Evolutionary conservation across 2,329 filamentous ascomycete genomes (phyloP).

Genomic region (Epichloe coenophiala): DNA sequence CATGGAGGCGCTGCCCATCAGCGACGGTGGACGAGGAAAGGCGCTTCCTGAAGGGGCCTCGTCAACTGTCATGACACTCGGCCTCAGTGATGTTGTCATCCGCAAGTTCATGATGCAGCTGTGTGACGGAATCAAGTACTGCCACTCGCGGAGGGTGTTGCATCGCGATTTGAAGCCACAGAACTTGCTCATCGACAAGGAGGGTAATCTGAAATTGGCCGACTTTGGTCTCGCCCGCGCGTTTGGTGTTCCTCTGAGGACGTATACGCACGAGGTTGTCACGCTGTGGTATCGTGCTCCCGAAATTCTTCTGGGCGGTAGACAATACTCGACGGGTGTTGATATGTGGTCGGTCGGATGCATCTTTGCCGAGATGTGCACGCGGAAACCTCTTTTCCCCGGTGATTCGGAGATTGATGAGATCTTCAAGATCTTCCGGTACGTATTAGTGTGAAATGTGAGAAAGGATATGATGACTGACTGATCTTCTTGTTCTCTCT

Average conservation of each 20-base stretch:
- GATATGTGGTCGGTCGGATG: slow-evolving; percentile 95
- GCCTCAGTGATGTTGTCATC: slow-evolving; percentile 66
- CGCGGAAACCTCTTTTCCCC: slow-evolving; percentile 80
- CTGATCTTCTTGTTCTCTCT: not conserved
- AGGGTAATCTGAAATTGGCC: slow-evolving; percentile 80
- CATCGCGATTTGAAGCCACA: slow-evolving; percentile 86
- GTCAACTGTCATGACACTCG: slow-evolving; percentile 49
- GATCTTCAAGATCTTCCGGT: slow-evolving; percentile 55
- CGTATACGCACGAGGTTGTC: slow-evolving; percentile 90
- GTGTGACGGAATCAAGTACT: slow-evolving; percentile 73
- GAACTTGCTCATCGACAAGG: slow-evolving; percentile 73
- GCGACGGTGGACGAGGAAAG: slow-evolving; percentile 74
- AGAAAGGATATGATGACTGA: not conserved
- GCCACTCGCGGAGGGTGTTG: slow-evolving; percentile 75
- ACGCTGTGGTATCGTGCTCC: slow-evolving; percentile 88
- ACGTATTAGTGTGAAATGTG: slow-evolving; percentile 14
- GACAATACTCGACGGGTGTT: slow-evolving; percentile 86
- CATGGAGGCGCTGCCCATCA: slow-evolving; percentile 80
- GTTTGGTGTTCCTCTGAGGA: slow-evolving; percentile 80
- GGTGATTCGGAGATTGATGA: slow-evolving; percentile 58
- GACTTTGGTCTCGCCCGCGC: slow-evolving; percentile 84
- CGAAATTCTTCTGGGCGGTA: slow-evolving; percentile 79
- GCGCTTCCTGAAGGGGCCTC: slow-evolving; percentile 66
- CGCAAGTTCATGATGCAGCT: slow-evolving; percentile 90
- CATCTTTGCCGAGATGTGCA: slow-evolving; percentile 96